phyloP scores from a whole-genome alignment of 2,329 filamentous ascomycete species.

The Alternaria triticina region DNA sequence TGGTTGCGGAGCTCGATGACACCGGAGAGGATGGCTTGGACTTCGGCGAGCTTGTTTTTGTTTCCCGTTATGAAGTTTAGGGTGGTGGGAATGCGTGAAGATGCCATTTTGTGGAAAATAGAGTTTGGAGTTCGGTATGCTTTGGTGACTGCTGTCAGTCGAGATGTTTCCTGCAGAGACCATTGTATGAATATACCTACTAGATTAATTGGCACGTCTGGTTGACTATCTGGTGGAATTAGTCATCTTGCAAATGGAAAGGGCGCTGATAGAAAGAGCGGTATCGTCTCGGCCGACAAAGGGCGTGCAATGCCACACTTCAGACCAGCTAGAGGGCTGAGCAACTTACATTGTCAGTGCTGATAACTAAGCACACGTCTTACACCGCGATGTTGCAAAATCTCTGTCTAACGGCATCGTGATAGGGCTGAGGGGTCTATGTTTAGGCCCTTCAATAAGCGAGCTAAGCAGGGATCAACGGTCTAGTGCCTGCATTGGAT shows the following conservation, averaged over 20 bases:
- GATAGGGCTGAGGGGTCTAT: conserved; percentile 14
- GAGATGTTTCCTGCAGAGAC: too few species aligned
- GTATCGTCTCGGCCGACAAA: neutral
- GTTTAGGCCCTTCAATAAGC: conserved; percentile 13
- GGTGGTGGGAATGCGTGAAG: conserved; percentile 48
- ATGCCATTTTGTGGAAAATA: conserved; percentile 14
- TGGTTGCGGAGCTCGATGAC: conserved; percentile 75
- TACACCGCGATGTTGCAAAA: neutral
- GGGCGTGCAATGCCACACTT: neutral
- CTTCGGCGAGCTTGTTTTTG: conserved; percentile 86
- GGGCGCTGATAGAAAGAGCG: conserved; percentile 1
- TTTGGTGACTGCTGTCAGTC: neutral
- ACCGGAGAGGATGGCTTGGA: conserved; percentile 79
- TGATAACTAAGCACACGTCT: neutral
- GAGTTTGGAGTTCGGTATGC: neutral
- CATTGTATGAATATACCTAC: too few species aligned
- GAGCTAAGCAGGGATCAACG: conserved; percentile 13
- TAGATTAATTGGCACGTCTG: too few species aligned
- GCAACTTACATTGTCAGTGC: conserved; percentile 1
- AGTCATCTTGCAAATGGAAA: neutral
- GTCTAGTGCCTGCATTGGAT: conserved; percentile 7
- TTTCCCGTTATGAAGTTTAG: conserved; percentile 98
- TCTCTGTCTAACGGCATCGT: neutral
- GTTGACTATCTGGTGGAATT: conserved; percentile 23
- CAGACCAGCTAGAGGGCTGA: neutral